These are phyloP conservation scores for Picocystis sp. DNA, from an alignment of 163 green algal species.

Conservation along the genomic window DNA sequence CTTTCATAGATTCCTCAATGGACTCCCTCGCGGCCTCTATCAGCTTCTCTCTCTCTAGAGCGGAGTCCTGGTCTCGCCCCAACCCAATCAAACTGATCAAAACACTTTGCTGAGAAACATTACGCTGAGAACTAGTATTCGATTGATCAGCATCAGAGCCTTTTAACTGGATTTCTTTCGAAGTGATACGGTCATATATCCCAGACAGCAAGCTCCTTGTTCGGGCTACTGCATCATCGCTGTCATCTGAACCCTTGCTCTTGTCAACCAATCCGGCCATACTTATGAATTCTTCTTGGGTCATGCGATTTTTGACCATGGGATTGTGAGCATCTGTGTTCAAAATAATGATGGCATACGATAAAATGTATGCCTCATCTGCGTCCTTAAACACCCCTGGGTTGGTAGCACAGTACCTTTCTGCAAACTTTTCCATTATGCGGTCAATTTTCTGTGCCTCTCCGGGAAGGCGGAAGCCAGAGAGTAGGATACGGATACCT, in stretches of 20 bases:
- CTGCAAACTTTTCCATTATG: conserved; percentile 12
- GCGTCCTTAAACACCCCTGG: conserved; percentile 1
- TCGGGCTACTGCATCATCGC: not conserved
- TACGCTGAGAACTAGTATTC: not conserved
- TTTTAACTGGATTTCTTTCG: conserved; percentile 2
- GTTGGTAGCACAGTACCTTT: conserved; percentile 5
- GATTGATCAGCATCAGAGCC: not conserved
- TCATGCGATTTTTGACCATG: conserved; percentile 5
- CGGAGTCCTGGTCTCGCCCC: too few species aligned
- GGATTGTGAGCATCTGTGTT: conserved; percentile 8
- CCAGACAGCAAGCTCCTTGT: conserved; percentile 1
- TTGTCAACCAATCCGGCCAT: conserved; percentile 3
- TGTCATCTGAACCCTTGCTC: not conserved
- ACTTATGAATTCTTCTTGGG: conserved; percentile 1
- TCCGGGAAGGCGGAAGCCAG: conserved; percentile 6
- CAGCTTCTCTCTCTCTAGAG: too few species aligned
- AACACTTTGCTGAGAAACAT: not conserved
- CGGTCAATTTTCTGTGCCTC: conserved; percentile 10
- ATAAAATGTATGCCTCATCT: conserved; percentile 6
- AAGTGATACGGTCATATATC: conserved; percentile 6
- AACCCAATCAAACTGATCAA: too few species aligned
- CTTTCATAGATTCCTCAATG: too few species aligned
- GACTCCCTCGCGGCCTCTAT: too few species aligned
- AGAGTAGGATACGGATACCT: conserved; percentile 1
- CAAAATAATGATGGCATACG: conserved; percentile 9